Conservation (phyloP, 495 filamentous ascomycete genomes). For the Tuber aestivum region DNA sequence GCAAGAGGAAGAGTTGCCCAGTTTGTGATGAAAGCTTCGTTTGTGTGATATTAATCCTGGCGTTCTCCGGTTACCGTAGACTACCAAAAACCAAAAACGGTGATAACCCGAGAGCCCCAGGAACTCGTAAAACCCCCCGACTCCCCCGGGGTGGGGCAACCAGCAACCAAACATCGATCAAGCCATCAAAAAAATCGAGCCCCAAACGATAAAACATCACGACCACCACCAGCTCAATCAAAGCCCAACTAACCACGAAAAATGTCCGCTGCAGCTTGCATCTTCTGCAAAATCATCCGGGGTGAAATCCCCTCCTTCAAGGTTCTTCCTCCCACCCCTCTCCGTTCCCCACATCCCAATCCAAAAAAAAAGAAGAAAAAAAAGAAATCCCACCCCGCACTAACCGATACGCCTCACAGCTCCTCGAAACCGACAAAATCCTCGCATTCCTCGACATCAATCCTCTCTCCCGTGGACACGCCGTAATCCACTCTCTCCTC, state of each 20-base stretch:
- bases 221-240: neutral
- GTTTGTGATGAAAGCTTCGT: neutral
- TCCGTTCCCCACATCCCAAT: neutral
- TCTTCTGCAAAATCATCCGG: slow-evolving; percentile 98
- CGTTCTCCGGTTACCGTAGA: neutral
- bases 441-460: slow-evolving; percentile 96
- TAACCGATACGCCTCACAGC: slow-evolving; percentile 38
- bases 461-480: slow-evolving; percentile 76
- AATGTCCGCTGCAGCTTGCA: slow-evolving; percentile 58
- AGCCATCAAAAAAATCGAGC: slow-evolving; percentile 8
- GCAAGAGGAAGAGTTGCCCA: neutral
- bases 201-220: neutral
- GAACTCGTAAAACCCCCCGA: neutral
- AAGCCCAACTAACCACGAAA: neutral
- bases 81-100: neutral
- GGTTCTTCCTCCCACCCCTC: slow-evolving; percentile 15
- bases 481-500: slow-evolving; percentile 50
- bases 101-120: neutral
- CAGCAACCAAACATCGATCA: neutral
- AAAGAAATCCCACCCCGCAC: neutral
- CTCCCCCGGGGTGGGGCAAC: neutral
- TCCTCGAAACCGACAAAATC: slow-evolving; percentile 87
- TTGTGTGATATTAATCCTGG: neutral
- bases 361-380: neutral
- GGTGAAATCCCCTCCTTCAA: slow-evolving; percentile 95